Conservation (phyloP, 177 flowering plant genomes). For the Vitis hybrid region DNA sequence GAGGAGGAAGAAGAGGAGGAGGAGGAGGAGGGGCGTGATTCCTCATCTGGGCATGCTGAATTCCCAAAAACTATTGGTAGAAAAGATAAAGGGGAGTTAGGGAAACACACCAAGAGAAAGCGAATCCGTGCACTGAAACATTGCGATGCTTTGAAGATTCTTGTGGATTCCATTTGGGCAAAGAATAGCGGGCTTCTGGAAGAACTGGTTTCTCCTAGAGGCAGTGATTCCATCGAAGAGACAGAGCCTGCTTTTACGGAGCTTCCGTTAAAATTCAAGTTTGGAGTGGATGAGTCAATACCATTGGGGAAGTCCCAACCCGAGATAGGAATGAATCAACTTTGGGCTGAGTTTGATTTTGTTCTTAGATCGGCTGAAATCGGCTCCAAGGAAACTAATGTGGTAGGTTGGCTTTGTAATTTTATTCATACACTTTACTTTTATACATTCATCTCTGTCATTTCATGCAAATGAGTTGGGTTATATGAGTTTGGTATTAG, state of each 20-base stretch:
- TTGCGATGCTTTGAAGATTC: slow-evolving; percentile 21
- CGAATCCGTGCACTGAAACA: slow-evolving; percentile 2
- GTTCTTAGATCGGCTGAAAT: slow-evolving; percentile 22
- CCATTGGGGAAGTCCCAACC: slow-evolving; percentile 32
- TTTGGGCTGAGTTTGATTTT: slow-evolving; percentile 46
- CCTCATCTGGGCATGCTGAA: not conserved
- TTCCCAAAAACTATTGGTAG: not conserved
- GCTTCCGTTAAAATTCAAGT: slow-evolving; percentile 33
- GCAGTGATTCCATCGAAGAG: not conserved
- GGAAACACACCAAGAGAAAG: slow-evolving; percentile 15
- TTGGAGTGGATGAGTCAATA: slow-evolving; percentile 19
- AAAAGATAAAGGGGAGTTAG: slow-evolving; percentile 4
- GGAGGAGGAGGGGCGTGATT: not conserved
- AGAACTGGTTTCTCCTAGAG: slow-evolving; percentile 12
- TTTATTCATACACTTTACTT: not conserved
- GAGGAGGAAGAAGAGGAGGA: too few relatives aligned
- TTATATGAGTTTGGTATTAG: too few relatives aligned
- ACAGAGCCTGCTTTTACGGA: not conserved
- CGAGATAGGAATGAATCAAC: slow-evolving; percentile 32
- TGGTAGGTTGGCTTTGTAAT: slow-evolving; percentile 25
- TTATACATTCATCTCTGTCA: too few relatives aligned
- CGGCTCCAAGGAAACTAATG: slow-evolving; percentile 15
- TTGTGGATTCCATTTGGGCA: slow-evolving; percentile 34
- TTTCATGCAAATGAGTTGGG: too few relatives aligned
- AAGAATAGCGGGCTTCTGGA: slow-evolving; percentile 15